phyloP scores from a whole-genome alignment of 306 rosid genomes.

The Vigna radiata region DNA sequence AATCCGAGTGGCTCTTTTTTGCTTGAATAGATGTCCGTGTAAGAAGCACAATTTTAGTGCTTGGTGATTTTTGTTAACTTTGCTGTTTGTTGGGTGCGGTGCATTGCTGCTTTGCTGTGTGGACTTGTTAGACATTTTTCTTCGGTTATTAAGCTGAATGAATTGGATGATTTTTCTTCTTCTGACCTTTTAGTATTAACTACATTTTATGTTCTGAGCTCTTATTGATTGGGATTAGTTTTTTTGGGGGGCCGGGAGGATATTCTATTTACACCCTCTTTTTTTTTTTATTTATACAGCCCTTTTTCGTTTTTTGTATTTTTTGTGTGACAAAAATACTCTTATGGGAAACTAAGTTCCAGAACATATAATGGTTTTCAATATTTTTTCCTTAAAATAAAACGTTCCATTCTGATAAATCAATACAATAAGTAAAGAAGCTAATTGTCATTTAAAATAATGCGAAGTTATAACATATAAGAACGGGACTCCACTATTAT shows the following conservation, averaged over 20 bases:
- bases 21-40: too few species aligned
- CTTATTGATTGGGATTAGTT: background rate
- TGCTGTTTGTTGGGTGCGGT: slow-evolving; percentile 2
- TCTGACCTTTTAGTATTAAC: background rate
- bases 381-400: too few species aligned
- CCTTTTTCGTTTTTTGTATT: background rate
- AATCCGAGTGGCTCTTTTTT: too few species aligned
- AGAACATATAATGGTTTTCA: background rate
- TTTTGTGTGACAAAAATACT: background rate
- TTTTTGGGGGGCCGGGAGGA: background rate
- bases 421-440: too few species aligned
- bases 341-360: background rate
- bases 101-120: background rate
- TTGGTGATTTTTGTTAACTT: slow-evolving; percentile 14
- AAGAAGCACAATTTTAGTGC: background rate
- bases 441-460: too few species aligned
- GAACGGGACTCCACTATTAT: too few species aligned
- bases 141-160: background rate
- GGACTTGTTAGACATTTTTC: background rate
- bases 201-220: background rate
- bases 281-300: background rate
- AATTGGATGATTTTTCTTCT: background rate
- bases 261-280: background rate
- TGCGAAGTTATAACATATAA: too few species aligned
- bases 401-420: too few species aligned